These are phyloP conservation scores for Rosa chinensis DNA, from an alignment of 306 rosid species.

Conservation along the genomic window DNA sequence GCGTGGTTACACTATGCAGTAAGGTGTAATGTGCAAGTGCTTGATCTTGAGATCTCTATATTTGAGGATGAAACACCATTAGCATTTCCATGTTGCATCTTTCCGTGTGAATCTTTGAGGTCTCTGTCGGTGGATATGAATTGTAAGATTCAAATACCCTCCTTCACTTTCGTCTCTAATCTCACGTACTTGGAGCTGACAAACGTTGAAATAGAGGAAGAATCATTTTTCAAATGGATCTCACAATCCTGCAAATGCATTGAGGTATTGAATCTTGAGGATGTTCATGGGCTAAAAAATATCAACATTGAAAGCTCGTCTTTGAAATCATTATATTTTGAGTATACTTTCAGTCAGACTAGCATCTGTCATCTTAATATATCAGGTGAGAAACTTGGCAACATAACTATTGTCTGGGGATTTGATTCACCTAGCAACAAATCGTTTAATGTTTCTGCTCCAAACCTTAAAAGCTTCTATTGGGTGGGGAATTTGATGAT, in stretches of 20 bases:
- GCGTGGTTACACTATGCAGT: not conserved
- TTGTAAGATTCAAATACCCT: not conserved
- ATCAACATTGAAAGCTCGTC: not conserved
- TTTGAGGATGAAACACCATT: not conserved
- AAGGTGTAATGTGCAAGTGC: not conserved
- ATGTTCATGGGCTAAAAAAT: not conserved
- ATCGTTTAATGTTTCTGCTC: not conserved
- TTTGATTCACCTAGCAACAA: conserved; percentile 1
- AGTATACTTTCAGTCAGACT: not conserved
- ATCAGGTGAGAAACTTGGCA: not conserved
- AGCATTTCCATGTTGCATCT: not conserved
- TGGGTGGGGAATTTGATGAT: not conserved
- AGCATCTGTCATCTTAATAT: not conserved
- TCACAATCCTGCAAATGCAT: conserved; percentile 9
- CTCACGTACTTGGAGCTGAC: not conserved
- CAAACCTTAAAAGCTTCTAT: not conserved
- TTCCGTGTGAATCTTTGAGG: not conserved
- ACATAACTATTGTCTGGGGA: not conserved
- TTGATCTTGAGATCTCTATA: not conserved
- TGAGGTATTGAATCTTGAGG: not conserved
- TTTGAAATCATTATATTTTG: not conserved
- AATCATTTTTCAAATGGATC: not conserved
- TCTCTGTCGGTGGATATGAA: not conserved
- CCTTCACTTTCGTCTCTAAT: not conserved
- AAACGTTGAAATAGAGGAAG: not conserved